These are phyloP conservation scores for Sugiyamaella floridensis DNA, from an alignment of 805 yeast genomes.

Conservation along the genomic window DNA sequence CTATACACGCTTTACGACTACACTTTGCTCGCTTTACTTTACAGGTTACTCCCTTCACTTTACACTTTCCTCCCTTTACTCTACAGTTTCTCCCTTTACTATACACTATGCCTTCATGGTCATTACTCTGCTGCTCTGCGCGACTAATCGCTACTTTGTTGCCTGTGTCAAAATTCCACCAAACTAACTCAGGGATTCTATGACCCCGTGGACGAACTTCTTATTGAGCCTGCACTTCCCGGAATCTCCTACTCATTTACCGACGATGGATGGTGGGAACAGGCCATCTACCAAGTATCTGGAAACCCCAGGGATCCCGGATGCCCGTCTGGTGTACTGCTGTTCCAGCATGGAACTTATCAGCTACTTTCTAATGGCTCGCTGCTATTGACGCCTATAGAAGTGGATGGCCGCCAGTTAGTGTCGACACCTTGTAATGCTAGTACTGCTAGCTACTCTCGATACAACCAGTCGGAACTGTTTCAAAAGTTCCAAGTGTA, in stretches of 20 bases:
- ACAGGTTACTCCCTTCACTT: too few relatives aligned
- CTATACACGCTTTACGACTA: too few relatives aligned
- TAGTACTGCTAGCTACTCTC: constrained; percentile 45
- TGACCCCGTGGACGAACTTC: constrained; percentile 91
- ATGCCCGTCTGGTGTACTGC: constrained; percentile 77
- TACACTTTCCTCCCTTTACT: too few relatives aligned
- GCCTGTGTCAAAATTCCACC: not conserved
- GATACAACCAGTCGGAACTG: constrained; percentile 63
- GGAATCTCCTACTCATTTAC: constrained; percentile 93
- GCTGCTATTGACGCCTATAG: constrained; percentile 61
- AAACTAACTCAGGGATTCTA: constrained; percentile 45
- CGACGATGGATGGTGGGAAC: constrained; percentile 84
- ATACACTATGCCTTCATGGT: not conserved
- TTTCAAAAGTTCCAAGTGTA: constrained; percentile 52
- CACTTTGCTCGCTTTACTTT: too few relatives aligned
- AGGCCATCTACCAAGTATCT: constrained; percentile 74
- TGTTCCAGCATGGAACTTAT: constrained; percentile 86
- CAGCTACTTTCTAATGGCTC: constrained; percentile 56
- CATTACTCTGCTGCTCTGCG: not conserved
- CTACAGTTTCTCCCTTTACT: not conserved
- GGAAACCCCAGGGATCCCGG: constrained; percentile 69
- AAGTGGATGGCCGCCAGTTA: constrained; percentile 88
- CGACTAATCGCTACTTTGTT: not conserved
- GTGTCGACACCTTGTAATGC: constrained; percentile 77
- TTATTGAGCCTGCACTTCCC: constrained; percentile 93